Conservation (phyloP, 129 eudicot species). For the Chrysanthemum lavandulifolium region DNA sequence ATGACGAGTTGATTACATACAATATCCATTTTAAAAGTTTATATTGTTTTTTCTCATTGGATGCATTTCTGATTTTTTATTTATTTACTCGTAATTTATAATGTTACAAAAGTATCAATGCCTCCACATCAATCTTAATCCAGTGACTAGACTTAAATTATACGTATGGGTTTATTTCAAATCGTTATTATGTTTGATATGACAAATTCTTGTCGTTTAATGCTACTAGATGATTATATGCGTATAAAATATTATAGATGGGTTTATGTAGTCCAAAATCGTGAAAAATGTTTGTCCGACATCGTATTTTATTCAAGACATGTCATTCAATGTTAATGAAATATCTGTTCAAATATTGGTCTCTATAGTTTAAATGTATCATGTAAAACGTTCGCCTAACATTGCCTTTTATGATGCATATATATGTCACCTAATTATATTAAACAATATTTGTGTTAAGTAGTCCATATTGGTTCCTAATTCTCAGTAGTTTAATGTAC, state of each 20-base stretch:
- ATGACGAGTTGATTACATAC: conserved; percentile 11
- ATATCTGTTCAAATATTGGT: not conserved
- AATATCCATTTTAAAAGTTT: conserved; percentile 16
- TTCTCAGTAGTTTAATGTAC: too few species aligned
- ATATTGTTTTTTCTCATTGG: conserved; percentile 17
- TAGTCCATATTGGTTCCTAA: too few species aligned
- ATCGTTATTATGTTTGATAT: not conserved
- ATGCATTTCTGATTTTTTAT: conserved; percentile 8
- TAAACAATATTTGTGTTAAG: too few species aligned
- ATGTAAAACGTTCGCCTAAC: too few species aligned
- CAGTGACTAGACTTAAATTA: not conserved
- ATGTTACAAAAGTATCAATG: conserved; percentile 1
- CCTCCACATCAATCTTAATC: conserved; percentile 24
- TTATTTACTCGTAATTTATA: not conserved
- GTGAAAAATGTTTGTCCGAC: too few species aligned
- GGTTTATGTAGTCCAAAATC: too few species aligned
- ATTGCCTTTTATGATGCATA: too few species aligned
- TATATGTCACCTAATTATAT: too few species aligned
- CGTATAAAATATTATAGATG: too few species aligned
- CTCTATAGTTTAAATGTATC: not conserved
- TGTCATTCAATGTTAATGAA: not conserved
- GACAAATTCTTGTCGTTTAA: not conserved
- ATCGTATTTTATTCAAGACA: not conserved
- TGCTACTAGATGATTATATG: not conserved
- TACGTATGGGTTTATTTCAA: not conserved